Percentiles rank a stretch among this genome's conserved stretches.
phyloP scores from a whole-genome alignment of 2,329 filamentous ascomycete species.

The Alternaria sp. region DNA sequence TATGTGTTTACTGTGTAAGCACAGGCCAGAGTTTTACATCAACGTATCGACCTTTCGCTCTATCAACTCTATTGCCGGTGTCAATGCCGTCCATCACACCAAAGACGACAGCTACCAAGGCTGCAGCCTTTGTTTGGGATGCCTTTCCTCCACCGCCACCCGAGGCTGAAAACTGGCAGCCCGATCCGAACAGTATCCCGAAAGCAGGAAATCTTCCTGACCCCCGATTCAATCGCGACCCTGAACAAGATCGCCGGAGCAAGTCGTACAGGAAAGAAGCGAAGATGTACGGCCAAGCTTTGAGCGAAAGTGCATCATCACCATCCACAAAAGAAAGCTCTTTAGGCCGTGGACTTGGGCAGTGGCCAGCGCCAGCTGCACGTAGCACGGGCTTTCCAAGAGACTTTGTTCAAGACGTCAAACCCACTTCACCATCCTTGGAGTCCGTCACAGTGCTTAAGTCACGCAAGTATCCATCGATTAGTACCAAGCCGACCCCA shows the following conservation, averaged over 20 bases:
- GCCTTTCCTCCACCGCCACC: constrained; percentile 18
- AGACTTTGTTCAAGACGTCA: background rate
- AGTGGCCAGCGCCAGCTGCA: constrained; percentile 3
- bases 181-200: constrained; percentile 13
- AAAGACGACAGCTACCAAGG: background rate
- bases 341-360: background rate
- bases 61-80: background rate
- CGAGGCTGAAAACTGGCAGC: constrained; percentile 12
- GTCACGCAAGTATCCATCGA: background rate
- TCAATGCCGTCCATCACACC: constrained; percentile 1
- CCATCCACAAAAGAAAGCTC: background rate
- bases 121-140: constrained; percentile 7
- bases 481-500: background rate
- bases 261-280: background rate
- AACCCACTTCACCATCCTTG: background rate
- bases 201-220: constrained; percentile 7
- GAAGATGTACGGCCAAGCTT: background rate
- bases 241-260: background rate
- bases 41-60: too few relatives aligned
- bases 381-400: background rate
- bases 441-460: background rate
- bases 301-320: background rate
- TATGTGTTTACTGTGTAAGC: too few relatives aligned
- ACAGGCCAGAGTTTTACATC: too few relatives aligned
- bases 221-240: constrained; percentile 13